A percentile compares a stretch with the other conserved stretches of the same genome.
Evolutionary conservation across 2,329 filamentous ascomycete genomes (phyloP).

Genomic region (Apiospora kogelbergensis): DNA sequence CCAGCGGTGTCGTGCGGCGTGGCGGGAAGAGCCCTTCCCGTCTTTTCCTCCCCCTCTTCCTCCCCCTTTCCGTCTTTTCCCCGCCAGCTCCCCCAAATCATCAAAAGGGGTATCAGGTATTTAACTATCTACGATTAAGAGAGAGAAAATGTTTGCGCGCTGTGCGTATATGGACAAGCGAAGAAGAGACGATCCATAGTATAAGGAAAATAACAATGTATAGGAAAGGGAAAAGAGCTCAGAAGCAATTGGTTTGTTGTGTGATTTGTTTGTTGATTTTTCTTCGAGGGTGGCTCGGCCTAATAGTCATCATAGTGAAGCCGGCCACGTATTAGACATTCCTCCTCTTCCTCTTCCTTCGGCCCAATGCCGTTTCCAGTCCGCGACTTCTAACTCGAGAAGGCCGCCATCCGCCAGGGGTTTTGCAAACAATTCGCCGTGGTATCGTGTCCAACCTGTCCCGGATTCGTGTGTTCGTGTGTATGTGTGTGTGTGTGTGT

Average conservation of each 20-base stretch:
- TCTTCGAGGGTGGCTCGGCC: neutral
- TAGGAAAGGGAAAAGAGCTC: slow-evolving; percentile 19
- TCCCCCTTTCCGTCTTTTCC: slow-evolving; percentile 7
- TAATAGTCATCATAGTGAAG: slow-evolving; percentile 8
- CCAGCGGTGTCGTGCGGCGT: neutral
- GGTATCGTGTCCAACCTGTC: slow-evolving; percentile 5
- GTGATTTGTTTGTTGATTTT: neutral
- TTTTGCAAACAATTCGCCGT: neutral
- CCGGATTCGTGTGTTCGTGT: slow-evolving; percentile 7
- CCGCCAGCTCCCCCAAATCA: slow-evolving; percentile 14
- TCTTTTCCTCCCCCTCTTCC: slow-evolving; percentile 18
- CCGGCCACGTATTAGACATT: slow-evolving; percentile 10
- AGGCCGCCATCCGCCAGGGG: slow-evolving; percentile 8
- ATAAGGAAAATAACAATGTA: slow-evolving; percentile 16
- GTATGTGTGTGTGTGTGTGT: slow-evolving; percentile 3
- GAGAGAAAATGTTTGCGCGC: slow-evolving; percentile 15
- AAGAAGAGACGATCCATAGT: slow-evolving; percentile 9
- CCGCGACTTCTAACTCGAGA: neutral
- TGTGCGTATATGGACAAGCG: slow-evolving; percentile 11
- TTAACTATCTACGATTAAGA: slow-evolving; percentile 35
- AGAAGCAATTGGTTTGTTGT: slow-evolving; percentile 1
- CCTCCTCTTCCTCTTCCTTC: slow-evolving; percentile 3
- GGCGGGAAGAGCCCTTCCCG: neutral
- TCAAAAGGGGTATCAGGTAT: slow-evolving; percentile 29
- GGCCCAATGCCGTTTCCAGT: neutral